These are phyloP conservation scores for Dipteronia sinensis DNA, from an alignment of 345 rosid species.

Conservation along the genomic window DNA sequence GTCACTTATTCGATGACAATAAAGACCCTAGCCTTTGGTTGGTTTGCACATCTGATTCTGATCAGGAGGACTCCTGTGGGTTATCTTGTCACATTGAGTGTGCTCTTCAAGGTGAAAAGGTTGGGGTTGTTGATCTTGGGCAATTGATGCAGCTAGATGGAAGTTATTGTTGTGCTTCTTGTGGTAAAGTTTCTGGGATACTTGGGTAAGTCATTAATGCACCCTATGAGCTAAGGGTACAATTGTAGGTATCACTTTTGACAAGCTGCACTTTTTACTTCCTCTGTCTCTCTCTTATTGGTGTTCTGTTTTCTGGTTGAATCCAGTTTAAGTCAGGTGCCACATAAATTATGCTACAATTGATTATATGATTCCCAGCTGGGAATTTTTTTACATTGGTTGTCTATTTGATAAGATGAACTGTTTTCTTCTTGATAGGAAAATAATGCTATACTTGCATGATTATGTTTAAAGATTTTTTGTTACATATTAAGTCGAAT, in stretches of 20 bases:
- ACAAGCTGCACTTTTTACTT: neutral
- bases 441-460: neutral
- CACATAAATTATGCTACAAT: constrained; percentile 1
- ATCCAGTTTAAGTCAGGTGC: neutral
- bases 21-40: constrained; percentile 86
- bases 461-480: neutral
- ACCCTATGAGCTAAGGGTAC: neutral
- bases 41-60: constrained; percentile 62
- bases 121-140: constrained; percentile 81
- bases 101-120: constrained; percentile 79
- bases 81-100: constrained; percentile 93
- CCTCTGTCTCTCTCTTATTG: constrained; percentile 7
- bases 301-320: constrained; percentile 2
- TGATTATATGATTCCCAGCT: constrained; percentile 6
- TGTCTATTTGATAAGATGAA: neutral
- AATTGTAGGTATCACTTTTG: neutral
- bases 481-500: neutral
- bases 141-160: constrained; percentile 87
- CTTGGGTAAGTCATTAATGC: constrained; percentile 64
- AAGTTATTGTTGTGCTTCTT: constrained; percentile 89
- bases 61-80: constrained; percentile 74
- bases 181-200: constrained; percentile 95
- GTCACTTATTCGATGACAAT: constrained; percentile 89
- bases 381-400: neutral
- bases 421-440: neutral